Evolutionary conservation across 106 monocot species (phyloP), one percentile per base, ranked within the genome.

Genomic region (Amphibolis antarctica): DNA sequence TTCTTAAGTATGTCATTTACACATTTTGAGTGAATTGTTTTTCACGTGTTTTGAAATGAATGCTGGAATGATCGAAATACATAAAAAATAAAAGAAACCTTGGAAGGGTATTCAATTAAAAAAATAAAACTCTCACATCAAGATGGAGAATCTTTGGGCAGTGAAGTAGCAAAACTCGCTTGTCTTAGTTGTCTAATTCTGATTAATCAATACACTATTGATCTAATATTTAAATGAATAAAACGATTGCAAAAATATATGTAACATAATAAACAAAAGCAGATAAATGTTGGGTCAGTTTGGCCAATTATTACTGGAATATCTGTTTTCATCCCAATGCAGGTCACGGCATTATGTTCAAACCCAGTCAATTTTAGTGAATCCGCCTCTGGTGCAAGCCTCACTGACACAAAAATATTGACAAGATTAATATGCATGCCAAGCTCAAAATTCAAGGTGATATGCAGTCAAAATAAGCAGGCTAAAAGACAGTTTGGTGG

Each of bases 301-400:
- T 13, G 10, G 25, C 18, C 31, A 12, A 60, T 60, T 9, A 80
- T 79, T 87, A 98, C 96, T 80, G 96, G 90, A 42, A 98, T 98
- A 63, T 90, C 59, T 68, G 86, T 87, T 66, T 77, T 51, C 96
- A 85, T 83, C 60, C 91, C 91, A 61, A 98, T 68, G 71, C 96
- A 98, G 46, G 96, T 98, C 18, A 98, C 96, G 43, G 82, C 96
- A 81, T 98, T 98, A 59, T 98, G 96, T 45, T 79, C 82, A 68
- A 80, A 98, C 27, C 90, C 96, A 60, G 96, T 98, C 53, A 98
- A 77, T 49, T 78, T 71, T 9, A 69, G 28, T 20, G 96, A 98
- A 44, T 87, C 90, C 72, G 87, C 90, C 74, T 98, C 96, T 61
- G 96, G 87, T 56, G 96, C 96, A 46, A 98, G 82, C 68, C 96